A percentile compares a stretch with the other conserved stretches of the same genome.
phyloP scores from a whole-genome alignment of 202 grass and related monocot species.

The Miscanthus sacchariflorus region DNA sequence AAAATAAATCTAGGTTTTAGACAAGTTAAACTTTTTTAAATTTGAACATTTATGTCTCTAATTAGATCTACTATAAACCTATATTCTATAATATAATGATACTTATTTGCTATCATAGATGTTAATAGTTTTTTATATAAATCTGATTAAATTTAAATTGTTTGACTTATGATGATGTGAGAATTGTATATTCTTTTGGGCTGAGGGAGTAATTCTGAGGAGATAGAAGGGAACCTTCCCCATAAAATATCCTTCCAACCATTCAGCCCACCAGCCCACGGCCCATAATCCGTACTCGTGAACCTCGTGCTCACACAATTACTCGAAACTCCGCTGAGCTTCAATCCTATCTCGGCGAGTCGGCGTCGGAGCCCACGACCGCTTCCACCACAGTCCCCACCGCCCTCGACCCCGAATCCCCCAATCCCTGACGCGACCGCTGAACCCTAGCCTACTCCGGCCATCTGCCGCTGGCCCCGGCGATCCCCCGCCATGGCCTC shows the following conservation, averaged over 20 bases:
- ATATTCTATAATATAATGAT: too few species aligned
- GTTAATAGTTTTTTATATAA: too few species aligned
- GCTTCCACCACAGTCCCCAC: conserved; percentile 4
- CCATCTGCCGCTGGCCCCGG: not conserved
- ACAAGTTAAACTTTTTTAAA: too few species aligned
- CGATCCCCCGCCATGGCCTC: conserved; percentile 58
- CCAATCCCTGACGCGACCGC: conserved; percentile 37
- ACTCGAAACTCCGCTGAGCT: not conserved
- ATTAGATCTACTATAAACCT: too few species aligned
- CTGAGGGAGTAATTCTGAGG: too few species aligned
- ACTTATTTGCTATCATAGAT: too few species aligned
- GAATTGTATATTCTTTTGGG: too few species aligned
- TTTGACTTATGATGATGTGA: too few species aligned
- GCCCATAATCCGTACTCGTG: conserved; percentile 39
- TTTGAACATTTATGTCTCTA: too few species aligned
- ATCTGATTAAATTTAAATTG: too few species aligned
- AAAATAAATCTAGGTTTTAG: too few species aligned
- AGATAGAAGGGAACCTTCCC: not conserved
- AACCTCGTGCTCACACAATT: conserved; percentile 34
- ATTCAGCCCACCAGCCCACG: not conserved
- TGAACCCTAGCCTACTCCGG: conserved; percentile 42
- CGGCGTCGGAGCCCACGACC: conserved; percentile 52
- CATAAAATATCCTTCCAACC: not conserved
- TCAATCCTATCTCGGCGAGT: conserved; percentile 45
- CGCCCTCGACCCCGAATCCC: conserved; percentile 16